These are phyloP conservation scores for Neurospora cerealis DNA, from an alignment of 495 filamentous ascomycete genomes.

Conservation along the genomic window DNA sequence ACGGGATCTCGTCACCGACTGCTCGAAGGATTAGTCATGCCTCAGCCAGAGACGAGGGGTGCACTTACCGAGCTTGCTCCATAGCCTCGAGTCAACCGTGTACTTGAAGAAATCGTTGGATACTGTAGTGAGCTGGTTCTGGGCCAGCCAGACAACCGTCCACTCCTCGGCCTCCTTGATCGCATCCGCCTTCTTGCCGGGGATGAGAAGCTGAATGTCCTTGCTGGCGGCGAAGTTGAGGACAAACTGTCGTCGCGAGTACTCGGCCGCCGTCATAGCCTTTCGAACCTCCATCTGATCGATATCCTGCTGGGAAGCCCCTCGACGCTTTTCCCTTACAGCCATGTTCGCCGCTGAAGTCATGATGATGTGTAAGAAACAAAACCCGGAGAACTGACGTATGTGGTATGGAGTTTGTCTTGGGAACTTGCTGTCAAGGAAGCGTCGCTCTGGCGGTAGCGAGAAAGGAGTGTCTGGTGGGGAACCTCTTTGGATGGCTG, in stretches of 20 bases:
- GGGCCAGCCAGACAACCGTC: conserved; percentile 14
- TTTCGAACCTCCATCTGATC: conserved; percentile 21
- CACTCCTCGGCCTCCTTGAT: conserved; percentile 23
- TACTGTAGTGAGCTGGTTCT: conserved; percentile 13
- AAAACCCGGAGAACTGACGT: background rate
- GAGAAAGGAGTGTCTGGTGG: background rate
- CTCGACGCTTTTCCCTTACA: conserved; percentile 17
- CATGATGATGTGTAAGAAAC: conserved; percentile 7
- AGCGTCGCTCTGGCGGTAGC: background rate
- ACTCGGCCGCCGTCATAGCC: conserved; percentile 22
- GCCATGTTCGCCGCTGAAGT: conserved; percentile 17
- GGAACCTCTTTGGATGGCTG: background rate
- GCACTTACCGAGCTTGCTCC: conserved; percentile 14
- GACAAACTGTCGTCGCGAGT: conserved; percentile 23
- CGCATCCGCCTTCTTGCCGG: conserved; percentile 19
- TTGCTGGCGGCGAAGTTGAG: conserved; percentile 23
- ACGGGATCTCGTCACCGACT: conserved; percentile 17
- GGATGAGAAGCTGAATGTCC: conserved; percentile 20
- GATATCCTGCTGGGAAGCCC: conserved; percentile 11
- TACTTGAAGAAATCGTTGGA: conserved; percentile 23
- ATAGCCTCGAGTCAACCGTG: conserved; percentile 18
- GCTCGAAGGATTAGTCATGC: background rate
- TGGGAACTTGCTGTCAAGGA: background rate
- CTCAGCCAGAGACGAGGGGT: background rate
- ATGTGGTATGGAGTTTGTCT: background rate